Percentiles rank a stretch among this genome's conserved stretches.
Conservation (phyloP, 2,329 filamentous ascomycete species). For the Biscogniauxia sp. region DNA sequence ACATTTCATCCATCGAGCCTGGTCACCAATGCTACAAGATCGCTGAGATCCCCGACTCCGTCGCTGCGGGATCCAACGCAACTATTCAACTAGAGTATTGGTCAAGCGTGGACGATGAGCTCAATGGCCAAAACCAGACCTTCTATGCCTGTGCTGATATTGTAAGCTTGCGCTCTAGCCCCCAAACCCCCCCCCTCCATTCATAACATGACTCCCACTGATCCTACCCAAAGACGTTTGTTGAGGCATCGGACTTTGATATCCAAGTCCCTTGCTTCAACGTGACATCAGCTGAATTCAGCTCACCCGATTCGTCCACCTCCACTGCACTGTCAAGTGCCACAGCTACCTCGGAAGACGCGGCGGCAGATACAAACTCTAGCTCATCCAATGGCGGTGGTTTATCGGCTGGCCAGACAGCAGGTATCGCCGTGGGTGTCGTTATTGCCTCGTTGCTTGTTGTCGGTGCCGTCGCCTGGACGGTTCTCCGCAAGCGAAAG, state of each 20-base stretch:
- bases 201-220: not conserved
- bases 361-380: conserved; percentile 2
- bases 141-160: conserved; percentile 40
- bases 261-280: conserved; percentile 38
- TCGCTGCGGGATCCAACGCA: conserved; percentile 32
- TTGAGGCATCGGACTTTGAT: conserved; percentile 30
- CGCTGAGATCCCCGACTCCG: conserved; percentile 23
- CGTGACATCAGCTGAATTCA: conserved; percentile 33
- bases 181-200: not conserved
- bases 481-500: conserved; percentile 26
- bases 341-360: conserved; percentile 9
- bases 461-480: conserved; percentile 29
- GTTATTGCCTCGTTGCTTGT: conserved; percentile 32
- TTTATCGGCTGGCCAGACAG: conserved; percentile 34
- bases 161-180: conserved; percentile 23
- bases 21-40: conserved; percentile 40
- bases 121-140: conserved; percentile 33
- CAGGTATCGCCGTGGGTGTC: conserved; percentile 37
- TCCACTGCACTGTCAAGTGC: conserved; percentile 17
- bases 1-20: conserved; percentile 30
- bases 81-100: conserved; percentile 39
- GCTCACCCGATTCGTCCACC: conserved; percentile 22
- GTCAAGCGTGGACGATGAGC: conserved; percentile 30
- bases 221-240: conserved; percentile 30
- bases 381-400: conserved; percentile 25